Evolutionary conservation across 2,329 filamentous ascomycete genomes (phyloP), one percentile per base, ranked within the genome.

Genomic region (Nemania serpens): DNA sequence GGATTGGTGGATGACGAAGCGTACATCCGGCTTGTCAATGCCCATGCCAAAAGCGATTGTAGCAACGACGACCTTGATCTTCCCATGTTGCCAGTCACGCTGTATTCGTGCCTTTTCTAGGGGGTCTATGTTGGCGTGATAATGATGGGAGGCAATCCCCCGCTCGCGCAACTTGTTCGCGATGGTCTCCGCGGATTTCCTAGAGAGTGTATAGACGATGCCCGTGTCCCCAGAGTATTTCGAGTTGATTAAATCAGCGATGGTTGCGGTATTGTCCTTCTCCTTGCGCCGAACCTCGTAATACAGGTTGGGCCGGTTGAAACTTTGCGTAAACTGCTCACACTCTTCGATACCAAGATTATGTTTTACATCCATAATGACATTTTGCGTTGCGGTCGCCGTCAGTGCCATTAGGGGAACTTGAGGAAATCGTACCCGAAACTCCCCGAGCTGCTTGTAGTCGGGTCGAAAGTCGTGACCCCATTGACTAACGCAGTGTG

Each of bases 1-100:
- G 45, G 88, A 91, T 70, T 96, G 89, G 72, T 99, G 96, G 42
- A 99, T 91, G 36, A 99, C 95, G 73, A 96, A 99, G 29, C 95
- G 90, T 49, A 99, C 95, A 73, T 99, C 90, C 0, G 93, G 86
- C 75, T 99, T 99, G 79, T 99, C 95, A 66, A 99, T 99, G n/a
- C 95, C 95, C 95, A 99, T 99, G 6, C 95, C 95, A 73, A 99
- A 99, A 22, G 95, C 95, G 74, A 99, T 98, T 0, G 95, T 99
- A 18, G 95, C 96, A 51, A 99, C 95, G 45, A 99, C 96, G 36
- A 99, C 91, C 68, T 97, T 90, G 70, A 89, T 85, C 53, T 81
- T 78, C 5, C 93, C 92, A 45, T 78, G 79, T 74, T 99, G 95
- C 95, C 95, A 99, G 33, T 87, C 76, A 62, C 84, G 84, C 74